phyloP scores from a whole-genome alignment of 352 stramenopile genomes.

The Globisporangium emineosum region DNA sequence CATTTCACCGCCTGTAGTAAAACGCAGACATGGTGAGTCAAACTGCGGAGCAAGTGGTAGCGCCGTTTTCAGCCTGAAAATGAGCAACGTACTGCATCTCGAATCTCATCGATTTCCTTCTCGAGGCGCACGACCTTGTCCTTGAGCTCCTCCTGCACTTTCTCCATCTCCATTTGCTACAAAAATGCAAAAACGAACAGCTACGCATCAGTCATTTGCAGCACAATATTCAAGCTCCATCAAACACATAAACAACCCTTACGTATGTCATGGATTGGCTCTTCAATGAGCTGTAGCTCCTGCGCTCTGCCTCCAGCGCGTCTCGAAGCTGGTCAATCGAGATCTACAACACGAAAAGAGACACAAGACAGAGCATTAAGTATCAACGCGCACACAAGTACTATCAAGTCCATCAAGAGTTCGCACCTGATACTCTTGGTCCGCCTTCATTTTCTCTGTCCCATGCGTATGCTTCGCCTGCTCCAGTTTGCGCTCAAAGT shows the following conservation, averaged over 20 bases:
- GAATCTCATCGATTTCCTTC: constrained; percentile 60
- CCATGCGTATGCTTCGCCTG: constrained; percentile 50
- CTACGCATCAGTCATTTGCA: too few relatives aligned
- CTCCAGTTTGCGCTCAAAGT: constrained; percentile 52
- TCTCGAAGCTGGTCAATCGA: constrained; percentile 34
- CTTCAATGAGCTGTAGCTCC: constrained; percentile 30
- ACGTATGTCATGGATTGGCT: constrained; percentile 41
- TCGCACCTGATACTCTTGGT: constrained; percentile 52
- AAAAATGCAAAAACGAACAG: too few relatives aligned
- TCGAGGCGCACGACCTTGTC: constrained; percentile 57
- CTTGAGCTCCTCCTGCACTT: constrained; percentile 45
- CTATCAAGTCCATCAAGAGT: neutral
- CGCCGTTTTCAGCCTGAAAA: neutral
- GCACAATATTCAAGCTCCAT: too few relatives aligned
- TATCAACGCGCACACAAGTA: neutral
- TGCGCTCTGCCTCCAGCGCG: constrained; percentile 35
- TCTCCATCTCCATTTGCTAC: constrained; percentile 36
- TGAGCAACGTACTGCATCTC: constrained; percentile 36
- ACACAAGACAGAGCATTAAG: neutral
- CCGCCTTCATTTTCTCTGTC: constrained; percentile 44
- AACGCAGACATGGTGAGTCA: constrained; percentile 7
- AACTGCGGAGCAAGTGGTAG: neutral
- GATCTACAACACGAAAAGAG: constrained; percentile 19
- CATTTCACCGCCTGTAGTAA: constrained; percentile 36
- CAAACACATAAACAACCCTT: constrained; percentile 5